These are phyloP conservation scores for Neurospora tetrasperma DNA, from an alignment of 495 filamentous ascomycete genomes.

Conservation along the genomic window DNA sequence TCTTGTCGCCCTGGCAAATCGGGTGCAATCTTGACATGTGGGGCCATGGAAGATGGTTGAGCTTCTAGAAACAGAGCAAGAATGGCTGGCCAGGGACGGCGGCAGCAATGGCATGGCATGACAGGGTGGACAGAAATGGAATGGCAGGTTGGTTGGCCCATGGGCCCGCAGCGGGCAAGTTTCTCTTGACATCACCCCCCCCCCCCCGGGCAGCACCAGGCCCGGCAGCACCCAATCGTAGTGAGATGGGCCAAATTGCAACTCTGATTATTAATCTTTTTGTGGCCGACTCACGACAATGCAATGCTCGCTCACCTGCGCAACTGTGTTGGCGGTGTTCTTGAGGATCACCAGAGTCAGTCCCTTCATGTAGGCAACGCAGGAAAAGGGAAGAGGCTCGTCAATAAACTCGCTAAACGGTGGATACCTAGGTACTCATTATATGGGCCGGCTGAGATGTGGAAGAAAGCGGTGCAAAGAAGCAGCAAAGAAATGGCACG, in stretches of 20 bases:
- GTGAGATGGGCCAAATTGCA: neutral
- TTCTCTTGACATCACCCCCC: neutral
- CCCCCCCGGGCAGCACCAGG: too few species aligned
- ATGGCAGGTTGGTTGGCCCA: neutral
- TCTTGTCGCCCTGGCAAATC: neutral
- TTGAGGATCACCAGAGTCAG: neutral
- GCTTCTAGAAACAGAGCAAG: neutral
- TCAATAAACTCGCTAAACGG: neutral
- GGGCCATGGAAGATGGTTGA: neutral
- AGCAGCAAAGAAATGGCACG: neutral
- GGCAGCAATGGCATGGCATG: neutral
- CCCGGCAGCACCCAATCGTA: neutral
- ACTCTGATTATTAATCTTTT: neutral
- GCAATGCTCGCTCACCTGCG: neutral
- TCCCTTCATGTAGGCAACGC: neutral
- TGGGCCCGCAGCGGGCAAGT: neutral
- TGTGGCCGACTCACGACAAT: neutral
- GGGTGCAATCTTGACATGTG: neutral
- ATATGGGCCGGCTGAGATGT: neutral
- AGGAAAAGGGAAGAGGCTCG: neutral
- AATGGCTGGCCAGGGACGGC: neutral
- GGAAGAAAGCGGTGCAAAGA: neutral
- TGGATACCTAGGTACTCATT: neutral
- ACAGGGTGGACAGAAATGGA: neutral
- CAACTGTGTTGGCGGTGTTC: neutral